Conservation (phyloP, 306 rosid species). For the Trifolium pratense region DNA sequence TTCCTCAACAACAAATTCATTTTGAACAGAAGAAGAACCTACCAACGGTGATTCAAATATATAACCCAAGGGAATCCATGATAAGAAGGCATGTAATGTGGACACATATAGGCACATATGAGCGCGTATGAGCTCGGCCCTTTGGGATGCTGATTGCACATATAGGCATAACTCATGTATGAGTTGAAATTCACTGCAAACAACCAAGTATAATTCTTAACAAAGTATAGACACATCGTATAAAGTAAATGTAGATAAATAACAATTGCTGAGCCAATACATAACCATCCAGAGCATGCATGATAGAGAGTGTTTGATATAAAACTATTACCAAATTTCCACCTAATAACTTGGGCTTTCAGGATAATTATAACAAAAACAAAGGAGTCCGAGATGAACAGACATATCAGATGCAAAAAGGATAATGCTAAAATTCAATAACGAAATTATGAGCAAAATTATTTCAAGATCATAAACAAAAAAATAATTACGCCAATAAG, state of each 20-base stretch:
- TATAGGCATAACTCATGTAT: no score
- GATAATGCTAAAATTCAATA: no score
- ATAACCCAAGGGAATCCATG: slow-evolving; percentile 99
- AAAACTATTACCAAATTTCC: background rate
- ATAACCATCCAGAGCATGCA: slow-evolving; percentile 34
- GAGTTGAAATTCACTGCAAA: slow-evolving; percentile 87
- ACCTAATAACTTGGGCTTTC: background rate
- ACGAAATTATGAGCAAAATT: no score
- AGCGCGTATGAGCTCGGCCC: no score
- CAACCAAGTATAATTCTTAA: slow-evolving; percentile 48
- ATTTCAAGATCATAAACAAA: no score
- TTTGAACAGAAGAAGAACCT: slow-evolving; percentile 53
- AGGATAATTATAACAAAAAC: background rate
- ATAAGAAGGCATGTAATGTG: no score
- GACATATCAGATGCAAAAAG: no score
- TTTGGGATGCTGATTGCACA: no score
- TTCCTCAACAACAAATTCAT: slow-evolving; percentile 22
- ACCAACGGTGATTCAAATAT: slow-evolving; percentile 97
- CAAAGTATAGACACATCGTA: slow-evolving; percentile 8
- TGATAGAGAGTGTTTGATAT: no score
- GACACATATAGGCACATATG: no score
- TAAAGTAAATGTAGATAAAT: slow-evolving; percentile 4
- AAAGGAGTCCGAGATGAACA: no score
- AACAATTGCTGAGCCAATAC: background rate
- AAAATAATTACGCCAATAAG: no score